These are phyloP conservation scores for Filosporella fistucella DNA, from an alignment of 495 filamentous ascomycete species.

Conservation along the genomic window DNA sequence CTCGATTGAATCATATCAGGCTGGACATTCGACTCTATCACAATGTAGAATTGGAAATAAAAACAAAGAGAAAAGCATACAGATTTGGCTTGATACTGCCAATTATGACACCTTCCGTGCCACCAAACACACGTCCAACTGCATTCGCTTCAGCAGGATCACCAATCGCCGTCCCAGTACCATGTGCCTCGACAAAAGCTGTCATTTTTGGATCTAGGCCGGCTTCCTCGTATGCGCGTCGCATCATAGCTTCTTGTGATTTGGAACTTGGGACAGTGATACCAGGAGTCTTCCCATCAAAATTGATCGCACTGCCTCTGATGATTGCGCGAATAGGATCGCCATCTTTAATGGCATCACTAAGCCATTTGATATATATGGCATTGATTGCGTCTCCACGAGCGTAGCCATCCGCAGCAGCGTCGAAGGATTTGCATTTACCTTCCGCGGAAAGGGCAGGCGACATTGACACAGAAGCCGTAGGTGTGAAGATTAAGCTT, in stretches of 20 bases:
- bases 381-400: conserved; percentile 58
- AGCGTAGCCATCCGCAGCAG: conserved; percentile 57
- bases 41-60: too few species aligned
- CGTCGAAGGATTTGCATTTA: conserved; percentile 56
- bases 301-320: conserved; percentile 51
- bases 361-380: conserved; percentile 54
- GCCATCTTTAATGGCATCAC: conserved; percentile 48
- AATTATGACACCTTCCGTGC: conserved; percentile 8
- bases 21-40: too few species aligned
- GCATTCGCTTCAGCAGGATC: conserved; percentile 50
- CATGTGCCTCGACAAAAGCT: conserved; percentile 7
- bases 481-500: conserved; percentile 12
- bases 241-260: conserved; percentile 52
- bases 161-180: conserved; percentile 41
- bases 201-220: conserved; percentile 34
- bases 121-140: conserved; percentile 42
- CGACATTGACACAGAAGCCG: neutral
- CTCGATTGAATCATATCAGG: conserved; percentile 50
- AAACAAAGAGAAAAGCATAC: too few species aligned
- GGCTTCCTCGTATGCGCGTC: conserved; percentile 42
- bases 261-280: conserved; percentile 53
- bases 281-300: conserved; percentile 51
- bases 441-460: conserved; percentile 20
- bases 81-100: conserved; percentile 16
- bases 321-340: conserved; percentile 60